These are phyloP conservation scores for Camelina laxa DNA, from an alignment of 345 rosid genomes.

Conservation along the genomic window DNA sequence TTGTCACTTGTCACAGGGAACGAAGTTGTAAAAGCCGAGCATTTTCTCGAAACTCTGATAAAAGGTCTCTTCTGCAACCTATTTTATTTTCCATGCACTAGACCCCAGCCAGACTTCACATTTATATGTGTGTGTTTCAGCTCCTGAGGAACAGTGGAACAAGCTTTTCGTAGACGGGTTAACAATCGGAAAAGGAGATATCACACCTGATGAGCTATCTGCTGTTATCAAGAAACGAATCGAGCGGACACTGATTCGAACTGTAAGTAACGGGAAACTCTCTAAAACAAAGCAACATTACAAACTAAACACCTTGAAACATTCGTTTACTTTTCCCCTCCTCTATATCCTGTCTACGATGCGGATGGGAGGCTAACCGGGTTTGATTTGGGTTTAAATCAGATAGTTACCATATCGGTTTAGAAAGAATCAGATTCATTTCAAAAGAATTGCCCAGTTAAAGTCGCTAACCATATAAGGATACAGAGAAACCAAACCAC, in stretches of 20 bases:
- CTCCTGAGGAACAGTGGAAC: conserved; percentile 91
- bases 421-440: background rate
- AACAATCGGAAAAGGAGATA: conserved; percentile 72
- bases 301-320: background rate
- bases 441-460: background rate
- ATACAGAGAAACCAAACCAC: too few species aligned
- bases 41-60: conserved; percentile 73
- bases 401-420: background rate
- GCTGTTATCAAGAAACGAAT: conserved; percentile 77
- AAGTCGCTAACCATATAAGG: too few species aligned
- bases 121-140: conserved; percentile 49
- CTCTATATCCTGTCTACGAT: background rate
- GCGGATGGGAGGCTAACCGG: conserved; percentile 12
- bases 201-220: conserved; percentile 64
- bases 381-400: conserved; percentile 11
- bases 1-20: conserved; percentile 54
- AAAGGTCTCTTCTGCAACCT: conserved; percentile 55
- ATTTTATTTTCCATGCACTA: conserved; percentile 5
- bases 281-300: background rate
- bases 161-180: conserved; percentile 70
- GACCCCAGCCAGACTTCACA: conserved; percentile 21
- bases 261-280: conserved; percentile 52
- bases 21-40: conserved; percentile 72
- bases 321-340: background rate
- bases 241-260: conserved; percentile 79